These are phyloP conservation scores for Macrotyloma uniflorum DNA, from an alignment of 306 rosid species.

Conservation along the genomic window DNA sequence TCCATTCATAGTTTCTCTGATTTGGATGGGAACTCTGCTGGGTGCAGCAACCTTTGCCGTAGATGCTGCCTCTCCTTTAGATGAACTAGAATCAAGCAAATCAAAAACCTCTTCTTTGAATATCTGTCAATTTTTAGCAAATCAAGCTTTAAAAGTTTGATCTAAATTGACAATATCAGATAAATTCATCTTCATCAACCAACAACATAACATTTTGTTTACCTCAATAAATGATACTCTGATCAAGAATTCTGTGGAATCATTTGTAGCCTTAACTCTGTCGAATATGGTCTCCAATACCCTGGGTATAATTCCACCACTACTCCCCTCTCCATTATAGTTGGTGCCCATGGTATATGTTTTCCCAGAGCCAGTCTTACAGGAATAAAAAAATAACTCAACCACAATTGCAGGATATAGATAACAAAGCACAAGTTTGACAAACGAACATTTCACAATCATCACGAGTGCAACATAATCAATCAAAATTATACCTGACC, in stretches of 20 bases:
- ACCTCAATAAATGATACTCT: conserved; percentile 96
- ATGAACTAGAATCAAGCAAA: conserved; percentile 68
- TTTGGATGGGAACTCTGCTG: conserved; percentile 80
- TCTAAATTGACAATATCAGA: conserved; percentile 12
- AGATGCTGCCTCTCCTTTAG: conserved; percentile 57
- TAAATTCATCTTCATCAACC: not conserved
- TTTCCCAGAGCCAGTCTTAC: conserved; percentile 94
- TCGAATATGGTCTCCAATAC: conserved; percentile 72
- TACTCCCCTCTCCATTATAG: conserved; percentile 67
- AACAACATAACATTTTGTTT: not conserved
- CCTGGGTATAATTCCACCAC: conserved; percentile 70
- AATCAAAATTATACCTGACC: conserved; percentile 71
- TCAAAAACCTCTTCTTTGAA: conserved; percentile 95
- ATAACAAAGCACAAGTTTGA: not conserved
- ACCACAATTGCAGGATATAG: not conserved
- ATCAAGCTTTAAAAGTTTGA: conserved; percentile 22
- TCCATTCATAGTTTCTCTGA: conserved; percentile 80
- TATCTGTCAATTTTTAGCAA: conserved; percentile 53
- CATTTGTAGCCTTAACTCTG: conserved; percentile 50
- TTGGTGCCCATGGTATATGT: conserved; percentile 79
- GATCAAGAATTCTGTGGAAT: conserved; percentile 65
- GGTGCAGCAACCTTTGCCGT: conserved; percentile 51
- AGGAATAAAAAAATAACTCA: conserved; percentile 6
- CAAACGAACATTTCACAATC: not conserved
- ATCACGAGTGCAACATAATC: not conserved